Evolutionary conservation across 148 eudicot genomes (phyloP).

Genomic region (Linanthus parryae): DNA sequence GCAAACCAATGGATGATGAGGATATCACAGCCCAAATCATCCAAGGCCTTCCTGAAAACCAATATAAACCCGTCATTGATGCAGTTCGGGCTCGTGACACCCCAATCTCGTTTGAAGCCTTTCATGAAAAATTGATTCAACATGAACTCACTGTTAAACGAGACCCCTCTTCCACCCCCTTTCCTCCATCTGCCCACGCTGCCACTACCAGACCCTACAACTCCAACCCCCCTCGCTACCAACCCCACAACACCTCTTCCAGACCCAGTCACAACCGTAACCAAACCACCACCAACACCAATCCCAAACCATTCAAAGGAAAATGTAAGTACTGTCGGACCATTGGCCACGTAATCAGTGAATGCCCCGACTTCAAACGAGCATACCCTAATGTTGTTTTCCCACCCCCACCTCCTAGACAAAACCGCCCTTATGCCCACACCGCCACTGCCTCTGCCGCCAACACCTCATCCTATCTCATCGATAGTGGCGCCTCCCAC

Average conservation of each 20-base stretch:
- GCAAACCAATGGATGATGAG: constrained; percentile 2
- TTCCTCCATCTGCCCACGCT: background rate
- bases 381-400: background rate
- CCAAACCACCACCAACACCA: background rate
- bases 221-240: no score
- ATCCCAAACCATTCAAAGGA: background rate
- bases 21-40: background rate
- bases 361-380: background rate
- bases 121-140: constrained; percentile 1
- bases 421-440: background rate
- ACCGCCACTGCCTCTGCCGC: background rate
- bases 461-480: background rate
- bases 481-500: constrained; percentile 3
- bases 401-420: background rate
- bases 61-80: background rate
- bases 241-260: no score
- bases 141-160: background rate
- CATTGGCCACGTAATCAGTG: background rate
- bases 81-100: background rate
- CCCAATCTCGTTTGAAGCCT: constrained; percentile 2
- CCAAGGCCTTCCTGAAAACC: background rate
- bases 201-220: background rate
- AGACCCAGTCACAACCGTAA: background rate
- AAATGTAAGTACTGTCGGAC: background rate
- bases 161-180: background rate